phyloP scores from a whole-genome alignment of 2,329 filamentous ascomycete species.

The Zalaria sp. region DNA sequence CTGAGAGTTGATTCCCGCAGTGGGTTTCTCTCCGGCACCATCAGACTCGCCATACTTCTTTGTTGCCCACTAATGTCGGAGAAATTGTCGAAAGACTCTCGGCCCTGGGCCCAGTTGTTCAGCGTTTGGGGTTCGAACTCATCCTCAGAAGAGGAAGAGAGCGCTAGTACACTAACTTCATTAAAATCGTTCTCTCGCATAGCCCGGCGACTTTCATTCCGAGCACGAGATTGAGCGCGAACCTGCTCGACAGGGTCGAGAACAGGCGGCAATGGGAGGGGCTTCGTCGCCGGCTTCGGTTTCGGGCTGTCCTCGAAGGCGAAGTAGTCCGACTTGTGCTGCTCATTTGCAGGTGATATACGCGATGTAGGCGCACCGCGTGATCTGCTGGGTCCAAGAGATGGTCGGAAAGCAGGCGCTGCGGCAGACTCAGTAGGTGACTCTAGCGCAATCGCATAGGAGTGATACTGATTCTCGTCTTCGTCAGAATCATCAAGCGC shows the following conservation, averaged over 20 bases:
- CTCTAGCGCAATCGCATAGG: conserved; percentile 6
- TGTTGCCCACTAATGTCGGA: conserved; percentile 1
- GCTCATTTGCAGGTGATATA: conserved; percentile 4
- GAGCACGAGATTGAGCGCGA: no score
- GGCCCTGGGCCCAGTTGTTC: neutral
- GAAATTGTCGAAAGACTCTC: conserved; percentile 4
- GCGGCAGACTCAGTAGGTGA: conserved; percentile 3
- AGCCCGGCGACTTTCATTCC: no score
- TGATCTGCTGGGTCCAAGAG: conserved; percentile 7
- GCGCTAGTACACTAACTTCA: conserved; percentile 9
- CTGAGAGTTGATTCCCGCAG: conserved; percentile 6
- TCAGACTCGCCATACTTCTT: neutral
- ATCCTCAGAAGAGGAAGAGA: conserved; percentile 5
- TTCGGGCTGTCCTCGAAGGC: neutral
- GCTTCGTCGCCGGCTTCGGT: no score
- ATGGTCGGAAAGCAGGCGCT: conserved; percentile 6
- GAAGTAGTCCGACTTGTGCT: conserved; percentile 5
- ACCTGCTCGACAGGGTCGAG: no score
- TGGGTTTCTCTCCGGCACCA: conserved; percentile 1
- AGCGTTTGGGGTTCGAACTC: neutral
- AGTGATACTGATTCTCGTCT: conserved; percentile 1
- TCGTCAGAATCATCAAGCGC: conserved; percentile 20
- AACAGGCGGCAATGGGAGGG: no score
- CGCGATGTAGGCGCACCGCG: conserved; percentile 7
- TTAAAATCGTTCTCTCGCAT: neutral